Evolutionary conservation across 257 asterid genomes (phyloP).

Genomic region (Nyctanthes arbortristis): DNA sequence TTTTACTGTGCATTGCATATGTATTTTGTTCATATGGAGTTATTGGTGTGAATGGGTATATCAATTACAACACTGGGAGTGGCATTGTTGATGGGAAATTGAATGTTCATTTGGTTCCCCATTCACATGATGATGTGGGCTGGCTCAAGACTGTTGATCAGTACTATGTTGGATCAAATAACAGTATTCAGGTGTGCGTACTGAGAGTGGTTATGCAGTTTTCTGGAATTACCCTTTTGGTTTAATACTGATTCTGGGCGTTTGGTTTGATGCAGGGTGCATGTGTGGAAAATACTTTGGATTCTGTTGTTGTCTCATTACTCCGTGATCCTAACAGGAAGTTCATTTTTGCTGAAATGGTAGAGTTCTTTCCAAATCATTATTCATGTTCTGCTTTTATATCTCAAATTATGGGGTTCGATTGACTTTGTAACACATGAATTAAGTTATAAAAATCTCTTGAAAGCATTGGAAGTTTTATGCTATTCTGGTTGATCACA

Average conservation of each 20-base stretch:
- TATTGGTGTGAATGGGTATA: constrained; percentile 39
- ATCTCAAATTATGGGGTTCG: neutral
- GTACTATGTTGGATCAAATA: constrained; percentile 89
- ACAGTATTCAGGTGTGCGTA: constrained; percentile 59
- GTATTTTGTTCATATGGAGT: constrained; percentile 30
- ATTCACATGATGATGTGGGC: constrained; percentile 90
- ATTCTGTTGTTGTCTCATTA: constrained; percentile 67
- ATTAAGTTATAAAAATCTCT: neutral
- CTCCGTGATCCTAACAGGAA: constrained; percentile 66
- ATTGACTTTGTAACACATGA: neutral
- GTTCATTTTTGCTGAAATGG: constrained; percentile 86
- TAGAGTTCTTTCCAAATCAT: constrained; percentile 25
- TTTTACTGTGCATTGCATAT: constrained; percentile 32
- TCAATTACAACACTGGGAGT: constrained; percentile 54
- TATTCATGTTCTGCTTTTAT: constrained; percentile 4
- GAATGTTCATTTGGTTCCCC: constrained; percentile 93
- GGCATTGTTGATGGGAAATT: constrained; percentile 63
- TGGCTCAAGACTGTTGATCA: constrained; percentile 94
- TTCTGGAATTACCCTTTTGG: neutral
- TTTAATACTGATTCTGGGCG: neutral
- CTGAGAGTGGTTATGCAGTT: neutral
- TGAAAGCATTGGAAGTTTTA: neutral
- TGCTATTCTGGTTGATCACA: neutral
- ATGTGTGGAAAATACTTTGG: constrained; percentile 78
- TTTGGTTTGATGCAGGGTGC: constrained; percentile 59